phyloP scores from a whole-genome alignment of 495 filamentous ascomycete species.

The Penicillium bovifimosum region DNA sequence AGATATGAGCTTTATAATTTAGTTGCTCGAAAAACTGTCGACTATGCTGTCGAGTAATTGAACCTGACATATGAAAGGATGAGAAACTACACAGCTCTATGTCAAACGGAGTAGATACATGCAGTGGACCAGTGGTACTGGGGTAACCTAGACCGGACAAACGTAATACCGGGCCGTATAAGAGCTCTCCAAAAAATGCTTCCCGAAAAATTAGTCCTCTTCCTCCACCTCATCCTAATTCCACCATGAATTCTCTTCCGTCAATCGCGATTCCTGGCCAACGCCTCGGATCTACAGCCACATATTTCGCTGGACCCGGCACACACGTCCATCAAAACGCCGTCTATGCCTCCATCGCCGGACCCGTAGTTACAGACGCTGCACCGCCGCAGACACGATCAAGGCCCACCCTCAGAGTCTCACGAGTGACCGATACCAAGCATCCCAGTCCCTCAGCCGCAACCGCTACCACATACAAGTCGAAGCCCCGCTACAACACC shows the following conservation, averaged over 20 bases:
- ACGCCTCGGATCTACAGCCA: constrained; percentile 59
- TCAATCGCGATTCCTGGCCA: constrained; percentile 61
- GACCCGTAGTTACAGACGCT: constrained; percentile 49
- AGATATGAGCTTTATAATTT: constrained; percentile 30
- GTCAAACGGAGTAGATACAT: too few relatives aligned
- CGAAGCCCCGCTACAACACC: constrained; percentile 49
- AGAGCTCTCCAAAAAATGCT: constrained; percentile 16
- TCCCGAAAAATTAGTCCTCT: constrained; percentile 2
- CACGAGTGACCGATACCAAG: constrained; percentile 26
- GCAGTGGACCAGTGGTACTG: too few relatives aligned
- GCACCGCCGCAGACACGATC: constrained; percentile 44
- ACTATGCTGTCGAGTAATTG: neutral
- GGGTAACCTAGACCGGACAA: constrained; percentile 14
- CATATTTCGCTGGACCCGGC: constrained; percentile 67
- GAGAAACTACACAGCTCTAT: too few relatives aligned
- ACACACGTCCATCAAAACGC: constrained; percentile 69
- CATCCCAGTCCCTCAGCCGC: constrained; percentile 15
- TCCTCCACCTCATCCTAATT: neutral
- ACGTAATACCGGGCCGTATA: constrained; percentile 11
- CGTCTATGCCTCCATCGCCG: constrained; percentile 69
- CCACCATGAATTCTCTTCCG: constrained; percentile 22
- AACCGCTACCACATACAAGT: constrained; percentile 25
- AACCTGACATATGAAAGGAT: too few relatives aligned
- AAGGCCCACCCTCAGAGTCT: constrained; percentile 52
- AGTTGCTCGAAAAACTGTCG: constrained; percentile 11